phyloP scores from a whole-genome alignment of 2,329 filamentous ascomycete species.

The Zymoseptoria crescenta region DNA sequence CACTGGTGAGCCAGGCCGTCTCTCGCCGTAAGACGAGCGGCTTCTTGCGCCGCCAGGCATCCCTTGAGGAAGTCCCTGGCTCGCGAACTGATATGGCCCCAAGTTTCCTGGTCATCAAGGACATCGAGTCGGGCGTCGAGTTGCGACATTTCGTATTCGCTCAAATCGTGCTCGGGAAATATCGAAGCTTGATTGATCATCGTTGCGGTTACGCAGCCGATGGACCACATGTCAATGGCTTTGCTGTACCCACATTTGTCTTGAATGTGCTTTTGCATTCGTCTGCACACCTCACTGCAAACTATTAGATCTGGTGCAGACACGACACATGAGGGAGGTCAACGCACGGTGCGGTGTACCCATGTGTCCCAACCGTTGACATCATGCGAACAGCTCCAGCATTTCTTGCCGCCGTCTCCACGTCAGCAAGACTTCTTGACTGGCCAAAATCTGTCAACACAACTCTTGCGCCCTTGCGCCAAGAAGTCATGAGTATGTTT shows the following conservation, averaged over 20 bases:
- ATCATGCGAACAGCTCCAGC: slow-evolving; percentile 40
- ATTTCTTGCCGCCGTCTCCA: slow-evolving; percentile 18
- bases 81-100: slow-evolving; percentile 33
- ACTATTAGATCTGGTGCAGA: slow-evolving; percentile 2
- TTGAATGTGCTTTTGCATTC: slow-evolving; percentile 14
- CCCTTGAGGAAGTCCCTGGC: slow-evolving; percentile 48
- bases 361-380: slow-evolving; percentile 47
- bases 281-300: slow-evolving; percentile 30
- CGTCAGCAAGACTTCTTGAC: slow-evolving; percentile 35
- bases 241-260: slow-evolving; percentile 45
- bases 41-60: slow-evolving; percentile 45
- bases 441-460: slow-evolving; percentile 56
- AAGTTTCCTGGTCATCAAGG: slow-evolving; percentile 38
- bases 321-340: neutral
- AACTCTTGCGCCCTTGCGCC: slow-evolving; percentile 43
- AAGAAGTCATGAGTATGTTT: slow-evolving; percentile 53
- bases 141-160: slow-evolving; percentile 7
- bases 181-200: slow-evolving; percentile 45
- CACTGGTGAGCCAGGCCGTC: slow-evolving; percentile 48
- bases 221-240: slow-evolving; percentile 54
- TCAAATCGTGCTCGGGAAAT: slow-evolving; percentile 33
- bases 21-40: slow-evolving; percentile 44
- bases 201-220: slow-evolving; percentile 48
- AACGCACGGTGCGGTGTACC: slow-evolving; percentile 53
- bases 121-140: slow-evolving; percentile 30